Evolutionary conservation across 2,329 filamentous ascomycete genomes (phyloP), one percentile per base, ranked within the genome.

Genomic region (Chrysoporthe puriensis): DNA sequence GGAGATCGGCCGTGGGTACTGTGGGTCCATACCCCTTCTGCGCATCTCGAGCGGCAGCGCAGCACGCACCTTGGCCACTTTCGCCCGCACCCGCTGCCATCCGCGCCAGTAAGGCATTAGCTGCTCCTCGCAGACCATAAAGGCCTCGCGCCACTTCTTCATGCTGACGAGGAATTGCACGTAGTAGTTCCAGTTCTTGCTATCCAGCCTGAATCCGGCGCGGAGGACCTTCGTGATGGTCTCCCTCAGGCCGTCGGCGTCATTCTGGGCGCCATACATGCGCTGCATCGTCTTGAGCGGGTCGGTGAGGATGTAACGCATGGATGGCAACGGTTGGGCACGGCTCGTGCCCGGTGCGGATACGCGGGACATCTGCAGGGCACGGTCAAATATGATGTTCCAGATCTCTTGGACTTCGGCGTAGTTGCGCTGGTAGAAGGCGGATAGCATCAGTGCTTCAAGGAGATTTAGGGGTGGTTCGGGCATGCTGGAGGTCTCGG

Each of bases 21-120:
- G 74, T 16, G 77, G 78, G 48, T 80, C 76, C 59, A 76, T 73
- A 54, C 78, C 80, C 58, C 78, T 71, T 34, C 79, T 76, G 36
- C 80, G 81, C 59, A 78, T 70, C 62, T 82, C 80, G 40, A 81
- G 72, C 11, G 80, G 77, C 16, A 80, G 69, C 34, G 69, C 60
- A 26, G 74, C 75, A 63, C 71, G 71, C 57, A 74, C 66, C 26
- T 73, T 75, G 62, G 71, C 72, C 46, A 64, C 70, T 1, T 59
- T 63, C 32, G 40, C 48, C 8, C 79, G 79, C 54, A 74, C 75
- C 2, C 71, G 66, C 40, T 74, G 70, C 92, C 94, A 97, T 34
- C 93, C 93, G 13, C 86, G 86, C 86, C 94, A 97, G 44, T 86
- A 83, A 1, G 86, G 84, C 86, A 97, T 96, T 66, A 98, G 88